A percentile compares a stretch with the other conserved stretches of the same genome.
phyloP scores from a whole-genome alignment of 352 stramenopile species.

The Globisporangium yorkense region DNA sequence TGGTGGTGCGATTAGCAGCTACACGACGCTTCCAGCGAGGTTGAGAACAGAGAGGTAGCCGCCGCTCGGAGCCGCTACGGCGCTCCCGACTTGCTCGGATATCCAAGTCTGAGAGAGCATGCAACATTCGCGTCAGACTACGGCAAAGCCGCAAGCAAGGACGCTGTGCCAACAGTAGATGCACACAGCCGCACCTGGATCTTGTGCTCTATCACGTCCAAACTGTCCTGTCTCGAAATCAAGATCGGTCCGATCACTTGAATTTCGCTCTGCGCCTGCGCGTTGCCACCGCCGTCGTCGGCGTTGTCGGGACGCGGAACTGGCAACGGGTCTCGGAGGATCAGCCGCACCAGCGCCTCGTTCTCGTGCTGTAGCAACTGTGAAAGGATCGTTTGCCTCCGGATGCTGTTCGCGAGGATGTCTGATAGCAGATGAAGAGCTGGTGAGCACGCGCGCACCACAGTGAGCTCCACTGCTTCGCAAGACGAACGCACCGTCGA shows the following conservation, averaged over 20 bases:
- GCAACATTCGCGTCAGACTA: neutral
- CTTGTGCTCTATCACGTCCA: conserved; percentile 50
- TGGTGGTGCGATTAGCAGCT: conserved; percentile 6
- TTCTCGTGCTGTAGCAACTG: conserved; percentile 34
- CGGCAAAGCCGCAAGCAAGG: neutral
- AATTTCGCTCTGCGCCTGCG: conserved; percentile 2
- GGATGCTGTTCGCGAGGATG: conserved; percentile 38
- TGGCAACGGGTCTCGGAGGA: conserved; percentile 38
- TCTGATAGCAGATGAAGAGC: conserved; percentile 15
- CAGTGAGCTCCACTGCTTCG: neutral
- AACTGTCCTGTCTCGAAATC: conserved; percentile 44
- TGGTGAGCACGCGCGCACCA: neutral
- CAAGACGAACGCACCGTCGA: conserved; percentile 32
- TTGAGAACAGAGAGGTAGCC: conserved; percentile 52
- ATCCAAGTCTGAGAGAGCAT: conserved; percentile 30
- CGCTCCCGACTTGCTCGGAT: conserved; percentile 29
- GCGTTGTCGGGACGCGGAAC: neutral
- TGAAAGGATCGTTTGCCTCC: conserved; percentile 36
- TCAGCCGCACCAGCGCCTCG: conserved; percentile 41
- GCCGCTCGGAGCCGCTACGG: conserved; percentile 22
- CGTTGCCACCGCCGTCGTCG: conserved; percentile 12
- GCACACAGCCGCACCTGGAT: conserved; percentile 26
- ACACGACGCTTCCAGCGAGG: conserved; percentile 32
- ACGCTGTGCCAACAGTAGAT: neutral
- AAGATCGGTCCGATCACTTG: conserved; percentile 35